Base-by-base conservation (phyloP, 2,329 filamentous ascomycete genomes). In the Beauveria sp. region DNA sequence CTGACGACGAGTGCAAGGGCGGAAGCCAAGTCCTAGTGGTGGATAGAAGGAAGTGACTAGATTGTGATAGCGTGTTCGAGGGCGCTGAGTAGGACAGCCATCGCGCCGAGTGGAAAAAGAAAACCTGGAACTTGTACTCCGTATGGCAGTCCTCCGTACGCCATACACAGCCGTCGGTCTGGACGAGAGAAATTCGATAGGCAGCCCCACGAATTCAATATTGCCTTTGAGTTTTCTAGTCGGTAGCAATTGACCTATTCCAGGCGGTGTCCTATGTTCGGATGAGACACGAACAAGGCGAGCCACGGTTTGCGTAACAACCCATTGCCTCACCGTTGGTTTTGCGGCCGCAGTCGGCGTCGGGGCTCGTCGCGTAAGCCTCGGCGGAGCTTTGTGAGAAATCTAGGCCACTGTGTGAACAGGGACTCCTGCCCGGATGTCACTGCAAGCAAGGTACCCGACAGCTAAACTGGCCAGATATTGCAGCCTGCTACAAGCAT, bases 401-500 rank as follows among this genome's bases (percentile, higher is more conserved):
- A 37, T 59, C 57, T 59, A 53, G 57, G 48, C 57, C 57, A 22
- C 57, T 50, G 40, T 28, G 7, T 26, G 48, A 43, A 18, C 37
- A 46, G 48, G 47, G 46, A 46, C 37, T 46, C 26, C 37, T 52
- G 51, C n/a, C 48, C 57, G 48, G 57, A 59, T 54, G 28, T 8
- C 57, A 59, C 47, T 59, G 57, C 5, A 16, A 53, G 40, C 56
- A 37, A 26, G 12, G 47, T 37, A 41, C 53, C 48, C 53, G 50
- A 47, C 48, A 53, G 26, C 30, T 59, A 59, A 44, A 59, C 44
- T 59, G 56, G 52, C 22, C 48, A 53, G 40, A 59, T 53, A 53
- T 53, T 59, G 56, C 56, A 53, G 46, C n/a, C 40, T 44, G 48
- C 20, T 59, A 28, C 57, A 59, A 48, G 56, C 56, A 52, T 44